These are phyloP conservation scores for Conticribra weissflogii DNA, from an alignment of 108 stramenopile genomes.

Conservation along the genomic window DNA sequence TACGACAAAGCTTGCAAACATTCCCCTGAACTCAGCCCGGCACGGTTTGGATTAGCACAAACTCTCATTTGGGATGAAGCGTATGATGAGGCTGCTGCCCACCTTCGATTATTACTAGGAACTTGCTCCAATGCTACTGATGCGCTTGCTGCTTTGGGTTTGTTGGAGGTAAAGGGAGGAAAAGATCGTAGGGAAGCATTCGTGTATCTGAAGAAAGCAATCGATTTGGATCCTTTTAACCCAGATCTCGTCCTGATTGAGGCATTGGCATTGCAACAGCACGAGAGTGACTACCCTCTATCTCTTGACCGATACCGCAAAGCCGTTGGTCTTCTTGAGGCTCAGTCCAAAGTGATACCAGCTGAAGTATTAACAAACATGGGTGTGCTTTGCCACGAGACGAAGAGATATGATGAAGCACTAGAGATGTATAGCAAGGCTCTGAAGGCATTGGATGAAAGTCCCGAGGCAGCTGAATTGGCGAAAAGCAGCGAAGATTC, in stretches of 20 bases:
- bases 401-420: slow-evolving; percentile 74
- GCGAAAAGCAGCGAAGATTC: slow-evolving; percentile 36
- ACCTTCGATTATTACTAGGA: slow-evolving; percentile 65
- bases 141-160: slow-evolving; percentile 75
- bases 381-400: slow-evolving; percentile 85
- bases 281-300: slow-evolving; percentile 66
- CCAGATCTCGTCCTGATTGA: slow-evolving; percentile 76
- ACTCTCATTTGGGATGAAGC: slow-evolving; percentile 70
- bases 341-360: slow-evolving; percentile 54
- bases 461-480: slow-evolving; percentile 10
- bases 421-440: slow-evolving; percentile 65
- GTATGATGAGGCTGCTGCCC: slow-evolving; percentile 63
- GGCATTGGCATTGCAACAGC: slow-evolving; percentile 83
- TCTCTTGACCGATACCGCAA: slow-evolving; percentile 79
- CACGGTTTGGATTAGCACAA: slow-evolving; percentile 85
- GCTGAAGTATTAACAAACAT: slow-evolving; percentile 77
- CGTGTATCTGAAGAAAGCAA: slow-evolving; percentile 74
- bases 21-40: slow-evolving; percentile 72
- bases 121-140: slow-evolving; percentile 81
- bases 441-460: slow-evolving; percentile 54
- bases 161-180: slow-evolving; percentile 74
- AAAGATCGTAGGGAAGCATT: slow-evolving; percentile 71
- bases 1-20: slow-evolving; percentile 81
- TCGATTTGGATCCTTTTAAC: slow-evolving; percentile 87
- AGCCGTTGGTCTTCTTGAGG: slow-evolving; percentile 72